Evolutionary conservation across 2,329 filamentous ascomycete species (phyloP).

Genomic region (Botrytis medusae): DNA sequence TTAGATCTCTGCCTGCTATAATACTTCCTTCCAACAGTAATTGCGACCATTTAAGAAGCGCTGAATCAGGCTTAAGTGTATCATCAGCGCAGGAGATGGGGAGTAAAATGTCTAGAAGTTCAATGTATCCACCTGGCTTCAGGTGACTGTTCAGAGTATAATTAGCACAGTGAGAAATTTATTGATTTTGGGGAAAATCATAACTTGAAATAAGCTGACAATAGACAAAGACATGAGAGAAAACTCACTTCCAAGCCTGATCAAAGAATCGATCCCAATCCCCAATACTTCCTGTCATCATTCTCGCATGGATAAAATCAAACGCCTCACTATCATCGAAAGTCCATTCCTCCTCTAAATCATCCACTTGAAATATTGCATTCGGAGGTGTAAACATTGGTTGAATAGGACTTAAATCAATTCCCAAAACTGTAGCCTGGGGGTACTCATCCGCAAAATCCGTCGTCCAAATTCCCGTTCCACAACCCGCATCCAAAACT

Average conservation of each 20-base stretch:
- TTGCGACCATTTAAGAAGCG: constrained; percentile 14
- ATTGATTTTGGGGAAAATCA: too few relatives aligned
- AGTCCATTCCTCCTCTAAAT: constrained; percentile 55
- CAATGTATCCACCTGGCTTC: constrained; percentile 15
- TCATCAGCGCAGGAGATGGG: background rate
- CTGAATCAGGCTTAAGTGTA: background rate
- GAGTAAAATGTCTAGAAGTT: constrained; percentile 3
- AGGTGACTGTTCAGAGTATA: background rate
- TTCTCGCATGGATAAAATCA: constrained; percentile 27
- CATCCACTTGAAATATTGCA: constrained; percentile 57
- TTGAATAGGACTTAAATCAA: constrained; percentile 36
- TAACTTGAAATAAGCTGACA: too few relatives aligned
- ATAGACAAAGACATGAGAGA: too few relatives aligned
- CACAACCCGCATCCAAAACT: constrained; percentile 18
- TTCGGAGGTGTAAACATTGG: constrained; percentile 53
- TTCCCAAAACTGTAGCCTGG: constrained; percentile 10
- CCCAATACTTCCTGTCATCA: constrained; percentile 17
- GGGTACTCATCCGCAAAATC: constrained; percentile 22
- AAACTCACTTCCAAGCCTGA: constrained; percentile 15
- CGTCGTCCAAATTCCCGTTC: constrained; percentile 19
- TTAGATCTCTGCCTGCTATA: background rate
- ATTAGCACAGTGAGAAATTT: background rate
- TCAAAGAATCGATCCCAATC: constrained; percentile 19
- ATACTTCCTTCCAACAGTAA: constrained; percentile 8
- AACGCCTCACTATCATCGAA: constrained; percentile 41